Base-by-base conservation (phyloP, 108 stramenopile species). In the Fragilaria radians region DNA sequence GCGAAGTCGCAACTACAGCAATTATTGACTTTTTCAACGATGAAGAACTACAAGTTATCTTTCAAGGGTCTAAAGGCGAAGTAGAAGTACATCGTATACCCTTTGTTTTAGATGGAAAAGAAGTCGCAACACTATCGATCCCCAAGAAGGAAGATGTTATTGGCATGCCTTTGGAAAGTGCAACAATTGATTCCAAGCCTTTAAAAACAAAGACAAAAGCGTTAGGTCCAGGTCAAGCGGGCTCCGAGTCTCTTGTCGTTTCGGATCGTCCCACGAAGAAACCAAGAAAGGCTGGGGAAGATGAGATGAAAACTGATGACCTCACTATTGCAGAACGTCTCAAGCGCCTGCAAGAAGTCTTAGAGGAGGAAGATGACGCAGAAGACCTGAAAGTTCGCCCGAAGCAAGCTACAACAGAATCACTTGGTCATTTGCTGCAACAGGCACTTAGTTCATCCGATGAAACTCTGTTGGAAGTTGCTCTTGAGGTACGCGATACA, bases 141-240 rank as follows among this genome's bases (percentile, higher is more conserved):
- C 55, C 42, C n/a, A 31, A 52, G 24, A 63, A 54, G 5, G 54
- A 21, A 3, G 24, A 22, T 23, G 49, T 61, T 46, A 54, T 48
- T 19, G 22, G 24, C 2, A 22, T 45, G 19, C 54, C 47, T 46
- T 61, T 54, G 23, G 45, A 53, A 3, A 31, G 45, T 57, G 5
- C 19, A 2, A 55, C 48, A 33, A 54, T 60, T 22, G 70, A 76
- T 33, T 1, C 28, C 0, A 50, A 70, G 7, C 1, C 59, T n/a
- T 56, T 64, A 46, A 47, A 47, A 48, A 56, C 47, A 29, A 52
- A 70, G 48, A 21, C 55, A 1, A 32, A 22, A 34, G 23, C 31
- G 23, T 51, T 83, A 45, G 77, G 77, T 26, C 82, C 82, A 4
- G 82, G 75, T n/a, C 75, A 83, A 61, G 68, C 72, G 7, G 82